Evolutionary conservation across 768 basidiomycete genomes (phyloP), one percentile per base, ranked within the genome.

Genomic region (Fomitopsis pulvina): DNA sequence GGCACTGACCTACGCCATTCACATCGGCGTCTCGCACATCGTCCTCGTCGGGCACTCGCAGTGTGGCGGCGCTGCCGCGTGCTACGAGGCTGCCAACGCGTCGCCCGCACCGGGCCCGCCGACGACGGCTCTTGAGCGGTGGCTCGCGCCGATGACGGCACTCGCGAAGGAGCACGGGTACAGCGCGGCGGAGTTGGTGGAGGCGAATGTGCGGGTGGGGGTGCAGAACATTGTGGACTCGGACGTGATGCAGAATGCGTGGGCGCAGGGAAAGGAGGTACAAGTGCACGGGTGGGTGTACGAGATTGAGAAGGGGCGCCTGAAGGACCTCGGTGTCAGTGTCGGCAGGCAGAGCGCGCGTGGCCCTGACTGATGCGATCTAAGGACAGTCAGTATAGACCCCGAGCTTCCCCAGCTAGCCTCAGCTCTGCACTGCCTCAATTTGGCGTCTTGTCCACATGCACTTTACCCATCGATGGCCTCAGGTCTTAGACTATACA

Each of bases 11-110:
- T 95, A 83, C 63, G 91, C 89, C 16, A 70, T 94, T 46, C 67
- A 72, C 56, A 71, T 93, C 50, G 81, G 83, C 50, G 83, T 91
- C 21, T 71, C 84, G 68, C 86, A 93, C 73, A 88, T 94, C 52
- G 71, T 90, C 53, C 70, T 94, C 58, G 87, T 85, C 22, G 92
- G 92, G 16, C 92, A 95, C 63, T 81, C 84, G 10, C 71, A 80
- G 48, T 95, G 92, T 62, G 92, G 89, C 48, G 92, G 92, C 45
- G 85, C 79, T 2, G 63, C 68, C 0, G 81, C 83, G 4, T 80
- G 80, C 43, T 66, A 79, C 34, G 57, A 63, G 0, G 76, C 79
- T 38, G 73, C 69, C 49, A 66, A 64, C n/a, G 60, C 67, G 14
- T 47, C 56, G 6, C 57, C 71, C 44, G 47, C 60, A 61, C 44